A percentile compares a stretch with the other conserved stretches of the same genome.
Conservation (phyloP, 2,329 filamentous ascomycete genomes). For the Sporothrix pseudoabietina region DNA sequence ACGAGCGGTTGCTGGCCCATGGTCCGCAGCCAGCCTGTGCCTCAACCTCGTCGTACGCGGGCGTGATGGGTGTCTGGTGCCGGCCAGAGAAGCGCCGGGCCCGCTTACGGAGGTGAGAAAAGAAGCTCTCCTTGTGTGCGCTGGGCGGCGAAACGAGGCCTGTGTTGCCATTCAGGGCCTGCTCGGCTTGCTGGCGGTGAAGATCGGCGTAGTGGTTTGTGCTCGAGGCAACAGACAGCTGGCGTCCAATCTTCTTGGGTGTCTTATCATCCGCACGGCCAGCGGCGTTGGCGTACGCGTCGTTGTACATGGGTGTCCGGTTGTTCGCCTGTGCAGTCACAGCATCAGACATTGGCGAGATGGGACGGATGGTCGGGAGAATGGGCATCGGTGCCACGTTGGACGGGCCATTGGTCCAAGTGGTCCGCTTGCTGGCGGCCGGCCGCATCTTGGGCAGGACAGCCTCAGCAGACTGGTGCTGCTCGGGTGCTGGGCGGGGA, state of each 20-base stretch:
- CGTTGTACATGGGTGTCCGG: conserved; percentile 57
- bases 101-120: conserved; percentile 92
- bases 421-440: conserved; percentile 76
- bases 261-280: conserved; percentile 62
- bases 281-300: conserved; percentile 50
- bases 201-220: conserved; percentile 91
- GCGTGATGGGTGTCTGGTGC: conserved; percentile 78
- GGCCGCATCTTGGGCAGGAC: conserved; percentile 49
- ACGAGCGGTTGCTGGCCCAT: conserved; percentile 84
- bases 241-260: conserved; percentile 89
- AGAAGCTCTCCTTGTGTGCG: conserved; percentile 92
- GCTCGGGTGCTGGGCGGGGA: conserved; percentile 37
- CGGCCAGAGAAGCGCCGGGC: conserved; percentile 90
- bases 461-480: conserved; percentile 46
- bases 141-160: conserved; percentile 75
- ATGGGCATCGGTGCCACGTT: conserved; percentile 93
- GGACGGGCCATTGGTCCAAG: conserved; percentile 83
- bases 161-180: conserved; percentile 79
- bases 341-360: conserved; percentile 93
- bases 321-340: conserved; percentile 86
- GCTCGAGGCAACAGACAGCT: conserved; percentile 87
- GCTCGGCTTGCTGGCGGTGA: conserved; percentile 87
- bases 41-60: conserved; percentile 82
- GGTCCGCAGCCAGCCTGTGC: conserved; percentile 89
- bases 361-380: conserved; percentile 87